Percentiles rank a stretch among this genome's conserved stretches.
Conservation (phyloP, 1,139 yeast genomes). For the Arxiozyma bovina region DNA sequence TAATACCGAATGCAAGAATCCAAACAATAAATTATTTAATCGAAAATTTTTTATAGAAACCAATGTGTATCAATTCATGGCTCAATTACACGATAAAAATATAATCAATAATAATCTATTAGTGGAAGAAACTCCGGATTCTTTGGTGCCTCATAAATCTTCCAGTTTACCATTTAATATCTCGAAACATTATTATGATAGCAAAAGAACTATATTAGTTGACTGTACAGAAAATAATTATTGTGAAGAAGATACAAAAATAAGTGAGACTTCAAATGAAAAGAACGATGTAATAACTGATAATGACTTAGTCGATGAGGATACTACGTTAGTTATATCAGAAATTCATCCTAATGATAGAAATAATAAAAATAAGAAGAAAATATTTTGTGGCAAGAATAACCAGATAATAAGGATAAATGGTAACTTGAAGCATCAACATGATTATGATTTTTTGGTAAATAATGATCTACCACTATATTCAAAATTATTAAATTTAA, state of each 20-base stretch:
- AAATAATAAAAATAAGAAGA: background rate
- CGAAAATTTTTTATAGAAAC: background rate
- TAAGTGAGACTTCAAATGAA: background rate
- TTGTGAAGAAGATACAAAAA: background rate
- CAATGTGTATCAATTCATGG: background rate
- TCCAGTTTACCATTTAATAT: background rate
- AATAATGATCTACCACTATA: conserved; percentile 6
- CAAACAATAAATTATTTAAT: background rate
- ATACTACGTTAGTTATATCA: background rate
- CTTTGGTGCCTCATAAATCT: background rate
- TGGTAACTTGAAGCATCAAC: conserved; percentile 19
- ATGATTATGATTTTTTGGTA: conserved; percentile 24
- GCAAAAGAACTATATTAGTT: conserved; percentile 21
- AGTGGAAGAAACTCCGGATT: background rate
- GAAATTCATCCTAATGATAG: background rate
- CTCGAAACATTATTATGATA: conserved; percentile 18
- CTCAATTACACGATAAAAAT: background rate
- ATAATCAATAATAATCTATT: background rate
- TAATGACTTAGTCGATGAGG: conserved; percentile 1
- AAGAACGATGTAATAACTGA: background rate
- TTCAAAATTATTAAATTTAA: conserved; percentile 18
- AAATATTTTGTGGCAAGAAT: background rate
- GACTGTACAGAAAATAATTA: background rate
- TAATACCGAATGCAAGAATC: background rate
- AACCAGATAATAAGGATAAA: background rate